Percentiles rank a stretch among this genome's conserved stretches.
Conservation (phyloP, 176 grass and related monocot species). For the Carex scoparia region DNA sequence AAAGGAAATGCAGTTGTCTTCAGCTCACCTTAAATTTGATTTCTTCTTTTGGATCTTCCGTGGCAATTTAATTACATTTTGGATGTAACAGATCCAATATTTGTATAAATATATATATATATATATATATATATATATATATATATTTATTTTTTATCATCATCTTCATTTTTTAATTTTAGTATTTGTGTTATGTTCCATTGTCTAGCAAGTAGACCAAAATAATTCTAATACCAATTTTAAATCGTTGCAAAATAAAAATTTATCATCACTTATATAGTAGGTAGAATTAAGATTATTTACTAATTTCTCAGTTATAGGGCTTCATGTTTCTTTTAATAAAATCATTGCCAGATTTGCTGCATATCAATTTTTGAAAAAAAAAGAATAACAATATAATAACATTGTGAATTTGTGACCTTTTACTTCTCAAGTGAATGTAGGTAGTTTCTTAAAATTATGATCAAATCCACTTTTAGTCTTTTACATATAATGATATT, state of each 20-base stretch:
- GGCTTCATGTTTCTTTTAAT: background rate
- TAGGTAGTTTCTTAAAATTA: background rate
- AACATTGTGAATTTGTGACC: background rate
- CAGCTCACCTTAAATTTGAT: slow-evolving; percentile 22
- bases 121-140: no score
- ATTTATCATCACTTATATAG: no score
- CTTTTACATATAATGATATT: no score
- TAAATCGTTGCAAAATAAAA: no score
- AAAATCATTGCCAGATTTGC: background rate
- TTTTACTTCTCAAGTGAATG: background rate
- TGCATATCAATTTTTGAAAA: background rate
- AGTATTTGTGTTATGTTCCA: no score
- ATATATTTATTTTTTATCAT: no score
- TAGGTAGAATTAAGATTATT: no score
- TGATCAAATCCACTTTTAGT: background rate
- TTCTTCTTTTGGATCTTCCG: background rate
- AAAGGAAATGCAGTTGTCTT: slow-evolving; percentile 14
- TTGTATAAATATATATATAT: background rate
- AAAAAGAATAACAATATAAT: background rate
- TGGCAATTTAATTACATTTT: background rate
- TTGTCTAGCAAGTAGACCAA: no score
- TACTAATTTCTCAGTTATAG: background rate
- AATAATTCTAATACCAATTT: no score
- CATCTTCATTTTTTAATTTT: no score
- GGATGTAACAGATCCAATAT: background rate